Percentiles rank a stretch among this genome's conserved stretches.
Evolutionary conservation across 2,329 filamentous ascomycete genomes (phyloP).

Genomic region (Nannizzia gypsea): DNA sequence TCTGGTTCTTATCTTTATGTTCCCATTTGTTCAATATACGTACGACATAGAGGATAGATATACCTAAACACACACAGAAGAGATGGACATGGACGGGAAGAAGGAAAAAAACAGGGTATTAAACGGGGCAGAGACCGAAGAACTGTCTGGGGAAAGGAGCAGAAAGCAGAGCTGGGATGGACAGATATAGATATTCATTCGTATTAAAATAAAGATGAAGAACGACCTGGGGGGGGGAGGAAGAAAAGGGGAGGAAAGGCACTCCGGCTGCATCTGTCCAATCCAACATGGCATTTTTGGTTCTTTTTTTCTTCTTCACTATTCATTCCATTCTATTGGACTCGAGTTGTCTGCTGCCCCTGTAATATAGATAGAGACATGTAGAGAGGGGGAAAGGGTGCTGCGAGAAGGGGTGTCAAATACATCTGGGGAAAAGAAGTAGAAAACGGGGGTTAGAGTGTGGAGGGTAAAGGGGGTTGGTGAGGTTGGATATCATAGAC

Average conservation of each 20-base stretch:
- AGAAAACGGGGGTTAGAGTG: neutral
- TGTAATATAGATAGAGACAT: neutral
- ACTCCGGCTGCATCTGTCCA: neutral
- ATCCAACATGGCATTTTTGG: neutral
- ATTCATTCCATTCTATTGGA: neutral
- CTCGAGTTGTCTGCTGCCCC: neutral
- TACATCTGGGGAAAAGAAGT: neutral
- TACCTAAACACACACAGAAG: neutral
- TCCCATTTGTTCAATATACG: neutral
- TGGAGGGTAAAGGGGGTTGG: neutral
- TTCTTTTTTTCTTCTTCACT: neutral
- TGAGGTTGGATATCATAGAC: neutral
- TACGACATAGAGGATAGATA: neutral
- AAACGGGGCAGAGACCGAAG: neutral
- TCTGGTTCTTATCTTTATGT: neutral
- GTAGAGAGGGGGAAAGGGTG: neutral
- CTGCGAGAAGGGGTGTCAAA: neutral
- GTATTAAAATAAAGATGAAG: too few relatives aligned
- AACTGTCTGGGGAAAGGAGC: neutral
- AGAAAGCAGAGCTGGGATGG: neutral
- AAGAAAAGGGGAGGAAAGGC: neutral
- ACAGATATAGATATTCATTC: neutral
- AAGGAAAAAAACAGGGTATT: neutral
- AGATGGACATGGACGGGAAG: neutral
- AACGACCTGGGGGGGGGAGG: too few relatives aligned